Evolutionary conservation across 225 moss, liverwort and hornwort species (phyloP).

Genomic region (Pleurozium schreberi): DNA sequence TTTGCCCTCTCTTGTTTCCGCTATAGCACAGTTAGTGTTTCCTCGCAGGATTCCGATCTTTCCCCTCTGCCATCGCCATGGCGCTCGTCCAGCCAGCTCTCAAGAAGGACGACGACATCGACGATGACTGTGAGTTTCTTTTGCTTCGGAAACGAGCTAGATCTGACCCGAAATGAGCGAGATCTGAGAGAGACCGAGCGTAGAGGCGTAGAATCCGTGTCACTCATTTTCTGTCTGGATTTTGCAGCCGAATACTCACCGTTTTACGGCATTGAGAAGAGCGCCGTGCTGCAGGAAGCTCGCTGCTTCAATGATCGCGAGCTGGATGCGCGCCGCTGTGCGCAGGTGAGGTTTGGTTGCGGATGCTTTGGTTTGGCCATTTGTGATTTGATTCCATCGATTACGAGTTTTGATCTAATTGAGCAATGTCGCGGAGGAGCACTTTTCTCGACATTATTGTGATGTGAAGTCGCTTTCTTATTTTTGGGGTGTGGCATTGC

Average conservation of each 20-base stretch:
- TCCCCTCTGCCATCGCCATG: conserved; percentile 31
- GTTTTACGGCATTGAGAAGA: conserved; percentile 86
- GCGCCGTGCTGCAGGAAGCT: conserved; percentile 79
- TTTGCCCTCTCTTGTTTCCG: neutral
- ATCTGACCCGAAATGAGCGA: conserved; percentile 6
- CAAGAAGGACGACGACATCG: conserved; percentile 92
- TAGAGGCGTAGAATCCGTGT: neutral
- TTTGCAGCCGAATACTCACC: conserved; percentile 82
- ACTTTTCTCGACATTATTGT: neutral
- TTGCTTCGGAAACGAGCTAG: neutral
- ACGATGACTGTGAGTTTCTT: conserved; percentile 58
- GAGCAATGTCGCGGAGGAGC: neutral
- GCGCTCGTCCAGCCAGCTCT: conserved; percentile 75
- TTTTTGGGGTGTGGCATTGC: neutral
- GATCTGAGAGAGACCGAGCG: neutral
- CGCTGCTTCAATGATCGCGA: conserved; percentile 80
- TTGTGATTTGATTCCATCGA: neutral
- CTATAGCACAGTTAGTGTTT: neutral
- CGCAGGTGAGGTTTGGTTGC: conserved; percentile 45
- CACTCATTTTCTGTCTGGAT: neutral
- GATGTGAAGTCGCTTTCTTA: neutral
- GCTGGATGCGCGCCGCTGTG: conserved; percentile 84
- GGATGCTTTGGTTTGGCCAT: neutral
- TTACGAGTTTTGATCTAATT: neutral
- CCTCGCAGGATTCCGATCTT: neutral